Evolutionary conservation across 163 green algal genomes (phyloP).

Genomic region (Smithsoniella earleae): DNA sequence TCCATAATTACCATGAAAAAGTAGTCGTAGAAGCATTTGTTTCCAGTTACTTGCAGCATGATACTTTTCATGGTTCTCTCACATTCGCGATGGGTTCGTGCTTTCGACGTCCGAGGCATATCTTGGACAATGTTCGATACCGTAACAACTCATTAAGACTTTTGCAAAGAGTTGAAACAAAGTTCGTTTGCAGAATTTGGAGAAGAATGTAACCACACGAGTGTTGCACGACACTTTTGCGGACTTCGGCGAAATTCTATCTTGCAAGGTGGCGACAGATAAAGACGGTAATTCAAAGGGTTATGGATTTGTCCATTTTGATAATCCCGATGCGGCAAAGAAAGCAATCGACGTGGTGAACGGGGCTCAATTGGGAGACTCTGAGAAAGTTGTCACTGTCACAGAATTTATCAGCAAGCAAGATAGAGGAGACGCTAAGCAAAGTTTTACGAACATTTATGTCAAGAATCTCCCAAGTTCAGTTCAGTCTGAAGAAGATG

Average conservation of each 20-base stretch:
- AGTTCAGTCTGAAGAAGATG: constrained; percentile 30
- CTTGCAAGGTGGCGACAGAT: constrained; percentile 84
- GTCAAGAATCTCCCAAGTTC: constrained; percentile 78
- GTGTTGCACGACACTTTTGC: constrained; percentile 96
- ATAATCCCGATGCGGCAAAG: constrained; percentile 59
- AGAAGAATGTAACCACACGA: constrained; percentile 95
- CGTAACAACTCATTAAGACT: background rate
- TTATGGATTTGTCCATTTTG: constrained; percentile 97
- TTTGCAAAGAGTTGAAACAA: no score
- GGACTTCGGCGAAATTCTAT: constrained; percentile 89
- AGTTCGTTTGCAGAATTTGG: constrained; percentile 91
- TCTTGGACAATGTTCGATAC: background rate
- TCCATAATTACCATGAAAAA: no score
- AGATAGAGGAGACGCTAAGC: constrained; percentile 40
- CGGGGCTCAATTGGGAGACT: constrained; percentile 31
- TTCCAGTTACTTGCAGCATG: background rate
- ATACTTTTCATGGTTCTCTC: no score
- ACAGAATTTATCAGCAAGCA: constrained; percentile 33
- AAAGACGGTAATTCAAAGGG: constrained; percentile 68
- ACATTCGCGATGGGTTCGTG: no score
- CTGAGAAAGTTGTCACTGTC: constrained; percentile 27
- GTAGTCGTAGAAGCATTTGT: background rate
- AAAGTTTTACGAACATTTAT: constrained; percentile 83
- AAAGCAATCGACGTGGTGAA: constrained; percentile 69
- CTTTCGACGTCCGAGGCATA: no score